Evolutionary conservation across 352 stramenopile species (phyloP).

Genomic region (Phytopythium oedochilum): DNA sequence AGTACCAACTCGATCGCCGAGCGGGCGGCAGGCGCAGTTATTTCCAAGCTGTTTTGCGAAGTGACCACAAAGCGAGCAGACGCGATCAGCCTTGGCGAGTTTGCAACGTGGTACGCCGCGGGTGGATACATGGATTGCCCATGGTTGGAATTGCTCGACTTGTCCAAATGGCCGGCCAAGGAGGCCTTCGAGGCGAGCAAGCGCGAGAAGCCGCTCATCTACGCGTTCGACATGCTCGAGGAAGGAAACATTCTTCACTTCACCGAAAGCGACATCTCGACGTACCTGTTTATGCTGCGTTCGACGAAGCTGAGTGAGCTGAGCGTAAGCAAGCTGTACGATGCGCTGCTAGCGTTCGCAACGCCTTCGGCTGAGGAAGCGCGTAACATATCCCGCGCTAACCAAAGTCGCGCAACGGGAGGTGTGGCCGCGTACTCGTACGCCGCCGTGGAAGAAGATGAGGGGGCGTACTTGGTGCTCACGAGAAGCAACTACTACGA

Average conservation of each 20-base stretch:
- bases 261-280: slow-evolving; percentile 80
- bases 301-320: slow-evolving; percentile 74
- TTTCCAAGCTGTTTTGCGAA: slow-evolving; percentile 88
- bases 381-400: slow-evolving; percentile 54
- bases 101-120: slow-evolving; percentile 95
- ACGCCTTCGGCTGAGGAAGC: slow-evolving; percentile 67
- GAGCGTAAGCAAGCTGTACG: slow-evolving; percentile 75
- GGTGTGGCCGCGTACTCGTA: slow-evolving; percentile 58
- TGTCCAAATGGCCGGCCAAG: slow-evolving; percentile 93
- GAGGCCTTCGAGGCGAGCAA: slow-evolving; percentile 86
- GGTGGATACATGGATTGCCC: slow-evolving; percentile 93
- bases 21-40: slow-evolving; percentile 83
- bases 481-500: slow-evolving; percentile 83
- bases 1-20: slow-evolving; percentile 82
- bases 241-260: slow-evolving; percentile 85
- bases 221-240: slow-evolving; percentile 84
- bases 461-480: slow-evolving; percentile 77
- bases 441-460: slow-evolving; percentile 72
- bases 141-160: slow-evolving; percentile 95
- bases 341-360: slow-evolving; percentile 66
- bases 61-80: slow-evolving; percentile 56
- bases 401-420: slow-evolving; percentile 26
- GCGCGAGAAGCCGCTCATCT: slow-evolving; percentile 77
- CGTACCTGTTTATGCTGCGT: slow-evolving; percentile 79
- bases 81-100: slow-evolving; percentile 91